Percentiles rank a stretch among this genome's conserved stretches.
phyloP scores from a whole-genome alignment of 805 yeast genomes.

The Cyberlindnera petersonii region DNA sequence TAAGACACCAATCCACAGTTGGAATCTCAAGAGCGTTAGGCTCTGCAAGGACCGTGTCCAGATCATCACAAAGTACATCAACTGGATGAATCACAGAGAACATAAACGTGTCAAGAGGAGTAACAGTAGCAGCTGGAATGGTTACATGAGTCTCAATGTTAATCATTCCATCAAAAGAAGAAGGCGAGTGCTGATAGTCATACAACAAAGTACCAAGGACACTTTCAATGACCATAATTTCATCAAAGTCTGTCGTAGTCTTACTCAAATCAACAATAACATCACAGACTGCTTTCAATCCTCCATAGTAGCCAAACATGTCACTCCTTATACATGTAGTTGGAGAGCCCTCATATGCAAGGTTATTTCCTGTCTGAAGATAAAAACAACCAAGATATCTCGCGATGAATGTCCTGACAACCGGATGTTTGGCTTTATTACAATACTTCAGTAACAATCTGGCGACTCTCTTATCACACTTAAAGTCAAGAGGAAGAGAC shows the following conservation, averaged over 20 bases:
- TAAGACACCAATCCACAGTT: constrained; percentile 16
- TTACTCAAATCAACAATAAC: constrained; percentile 24
- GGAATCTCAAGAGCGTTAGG: neutral
- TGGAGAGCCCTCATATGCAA: constrained; percentile 11
- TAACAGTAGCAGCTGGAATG: constrained; percentile 1
- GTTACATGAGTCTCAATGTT: constrained; percentile 17
- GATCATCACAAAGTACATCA: neutral
- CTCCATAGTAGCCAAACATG: constrained; percentile 22
- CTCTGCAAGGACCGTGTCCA: neutral
- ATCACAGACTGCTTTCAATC: constrained; percentile 29
- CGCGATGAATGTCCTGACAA: constrained; percentile 15
- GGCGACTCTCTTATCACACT: constrained; percentile 15
- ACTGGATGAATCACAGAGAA: constrained; percentile 14
- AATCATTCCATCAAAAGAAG: constrained; percentile 10
- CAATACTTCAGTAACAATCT: constrained; percentile 10
- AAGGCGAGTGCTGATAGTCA: constrained; percentile 22
- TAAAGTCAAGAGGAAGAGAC: constrained; percentile 6
- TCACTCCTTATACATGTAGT: constrained; percentile 9
- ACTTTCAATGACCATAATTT: constrained; percentile 33
- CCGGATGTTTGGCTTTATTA: neutral
- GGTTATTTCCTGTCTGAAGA: constrained; percentile 19
- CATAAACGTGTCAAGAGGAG: constrained; percentile 17
- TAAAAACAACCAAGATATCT: constrained; percentile 23
- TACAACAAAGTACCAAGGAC: constrained; percentile 38
- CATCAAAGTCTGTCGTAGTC: constrained; percentile 16